Evolutionary conservation across 1,139 yeast species (phyloP), one percentile per base, ranked within the genome.

Genomic region (Magnusiomyces suaveolens): DNA sequence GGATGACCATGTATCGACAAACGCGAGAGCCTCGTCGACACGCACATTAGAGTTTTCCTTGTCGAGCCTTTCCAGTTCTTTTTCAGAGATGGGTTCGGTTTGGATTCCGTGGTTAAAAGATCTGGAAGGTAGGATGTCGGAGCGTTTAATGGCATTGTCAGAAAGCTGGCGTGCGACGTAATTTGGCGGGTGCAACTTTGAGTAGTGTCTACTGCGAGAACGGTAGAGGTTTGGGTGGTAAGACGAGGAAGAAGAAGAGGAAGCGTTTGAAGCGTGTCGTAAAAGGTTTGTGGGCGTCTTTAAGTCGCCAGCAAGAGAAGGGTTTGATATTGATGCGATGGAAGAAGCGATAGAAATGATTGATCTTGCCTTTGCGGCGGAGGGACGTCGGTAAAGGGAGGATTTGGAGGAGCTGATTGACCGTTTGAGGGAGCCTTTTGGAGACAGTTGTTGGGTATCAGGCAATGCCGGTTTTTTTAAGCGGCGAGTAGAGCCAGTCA

Each of bases 1-100:
- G 3, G 60, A 52, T 1, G 70, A 62, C 73, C 73, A 70, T 1
- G 70, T 62, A 24, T 60, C 62, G 12, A 69, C 70, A 54, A 70
- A 69, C 14, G 64, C 65, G 33, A 65, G 52, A 1, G 69, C 68
- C 25, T 63, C 66, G 2, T 65, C 67, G 25, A 48, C 18, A 3
- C 50, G 53, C 2, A 39, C 51, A 18, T 46, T n/a, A 16, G 39
- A 43, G 3, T 43, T 29, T 2, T 53, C 58, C 3, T 25, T 25
- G 32, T 56, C 58, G 51, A 56, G 36, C 33, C 38, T 48, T 3
- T 39, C 12, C 14, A 48, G 21, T 4, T 26, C n/a, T 36, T 48
- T 3, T 26, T 46, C 21, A 3, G 48, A 46, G n/a, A 46, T 26
- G 23, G 44, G 46, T 24, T 49, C 51, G 26, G 33, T 41, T 14